Conservation (phyloP, 129 eudicot genomes). For the Flaveria linearis region DNA sequence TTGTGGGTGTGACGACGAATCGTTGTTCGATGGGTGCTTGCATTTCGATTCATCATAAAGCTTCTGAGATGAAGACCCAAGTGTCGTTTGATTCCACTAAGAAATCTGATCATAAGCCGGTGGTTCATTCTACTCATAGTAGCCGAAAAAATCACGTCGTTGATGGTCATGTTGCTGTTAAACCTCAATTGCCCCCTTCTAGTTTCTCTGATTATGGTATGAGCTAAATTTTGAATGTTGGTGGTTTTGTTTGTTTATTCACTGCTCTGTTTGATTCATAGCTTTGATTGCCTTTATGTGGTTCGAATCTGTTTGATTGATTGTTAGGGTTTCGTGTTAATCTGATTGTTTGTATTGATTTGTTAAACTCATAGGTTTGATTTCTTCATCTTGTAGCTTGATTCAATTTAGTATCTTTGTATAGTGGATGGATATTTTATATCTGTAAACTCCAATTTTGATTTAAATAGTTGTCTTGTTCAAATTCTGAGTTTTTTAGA, state of each 20-base stretch:
- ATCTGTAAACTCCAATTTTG: neutral
- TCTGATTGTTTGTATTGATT: neutral
- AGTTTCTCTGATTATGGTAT: slow-evolving; percentile 39
- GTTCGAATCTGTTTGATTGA: neutral
- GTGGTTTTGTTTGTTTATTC: no score
- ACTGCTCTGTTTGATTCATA: neutral
- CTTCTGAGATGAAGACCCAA: slow-evolving; percentile 33
- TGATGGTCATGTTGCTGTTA: slow-evolving; percentile 43
- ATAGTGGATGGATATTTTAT: no score
- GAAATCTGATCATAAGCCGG: slow-evolving; percentile 29
- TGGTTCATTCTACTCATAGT: slow-evolving; percentile 28
- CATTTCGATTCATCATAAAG: slow-evolving; percentile 40
- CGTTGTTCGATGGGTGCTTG: slow-evolving; percentile 52
- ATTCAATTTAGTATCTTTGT: neutral
- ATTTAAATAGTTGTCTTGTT: neutral
- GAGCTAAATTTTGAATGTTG: neutral
- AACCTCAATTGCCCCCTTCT: slow-evolving; percentile 43
- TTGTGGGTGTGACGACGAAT: slow-evolving; percentile 22
- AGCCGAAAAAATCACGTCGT: slow-evolving; percentile 22
- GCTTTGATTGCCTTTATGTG: neutral
- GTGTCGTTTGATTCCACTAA: slow-evolving; percentile 32
- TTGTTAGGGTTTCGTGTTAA: neutral
- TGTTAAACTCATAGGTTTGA: neutral
- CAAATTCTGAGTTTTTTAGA: neutral
- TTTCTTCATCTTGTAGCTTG: slow-evolving; percentile 12